Base-by-base conservation (phyloP, 257 asterid species). In the Plectranthus barbatus region DNA sequence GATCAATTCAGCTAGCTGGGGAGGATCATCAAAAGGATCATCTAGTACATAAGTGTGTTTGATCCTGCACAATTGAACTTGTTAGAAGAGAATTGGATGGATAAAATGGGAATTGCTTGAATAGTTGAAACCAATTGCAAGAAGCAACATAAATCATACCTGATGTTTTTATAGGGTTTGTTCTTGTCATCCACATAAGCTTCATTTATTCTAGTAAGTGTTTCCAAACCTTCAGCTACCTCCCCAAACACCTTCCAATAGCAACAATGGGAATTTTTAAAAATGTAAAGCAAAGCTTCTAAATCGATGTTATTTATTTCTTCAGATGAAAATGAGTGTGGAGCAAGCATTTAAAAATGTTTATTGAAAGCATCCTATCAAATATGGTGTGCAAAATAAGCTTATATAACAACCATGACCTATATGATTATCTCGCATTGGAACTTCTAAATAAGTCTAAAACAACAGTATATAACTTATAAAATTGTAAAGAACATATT, bases 21-120 rank as follows among this genome's bases (percentile, higher is more conserved):
- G 62, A 77, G 96, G 97, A 74, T 92, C 97, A 11, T 92, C 99
- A 52, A 85, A 92, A 59, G 99, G 99, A 76, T 92, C 99, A 6
- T 87, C 96, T 80, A 92, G 60, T 64, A 90, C 68, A 78, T 92
- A 89, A 29, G 96, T 89, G 80, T 92, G 99, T 58, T 89, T 89
- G 65, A 89, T 85, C 76, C 97, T 92, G 87, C 69, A 55, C 11
- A 64, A 62, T 9, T 26, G 24, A 60, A 54, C 54, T 59, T 24
- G 71, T 64, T 37, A 56, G 65, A 67, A 49, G 62, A 63, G 66
- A 67, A 39, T 36, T 60, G 8, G 34, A 21, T 12, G 21, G 20
- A 57, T 26, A 6, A 39, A 3, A 17, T 13, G 49, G 21, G 7
- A 57, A 39, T 37, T 4, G 14, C 53, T 15, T 59, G 68, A 44